phyloP scores from a whole-genome alignment of 345 rosid species.

The Gossypium thurberi region DNA sequence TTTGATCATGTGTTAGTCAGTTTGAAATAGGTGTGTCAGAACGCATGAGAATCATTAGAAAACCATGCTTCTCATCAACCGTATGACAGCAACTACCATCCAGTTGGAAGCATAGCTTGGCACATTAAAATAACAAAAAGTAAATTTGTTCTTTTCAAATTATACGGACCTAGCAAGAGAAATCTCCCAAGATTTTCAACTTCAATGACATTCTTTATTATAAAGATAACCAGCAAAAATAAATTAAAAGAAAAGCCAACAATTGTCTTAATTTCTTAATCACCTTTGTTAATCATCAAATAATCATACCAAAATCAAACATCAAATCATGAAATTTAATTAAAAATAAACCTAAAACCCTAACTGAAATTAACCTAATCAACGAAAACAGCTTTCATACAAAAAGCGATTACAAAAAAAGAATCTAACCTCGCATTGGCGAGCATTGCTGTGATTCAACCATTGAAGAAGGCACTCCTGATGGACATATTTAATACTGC shows the following conservation, averaged over 20 bases:
- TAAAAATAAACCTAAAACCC: neutral
- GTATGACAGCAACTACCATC: no score
- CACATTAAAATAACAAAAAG: neutral
- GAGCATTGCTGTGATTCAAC: slow-evolving; percentile 98
- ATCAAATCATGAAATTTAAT: neutral
- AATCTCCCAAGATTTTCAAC: neutral
- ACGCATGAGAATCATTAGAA: neutral
- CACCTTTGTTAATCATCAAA: neutral
- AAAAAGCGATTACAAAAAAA: neutral
- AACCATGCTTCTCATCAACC: neutral
- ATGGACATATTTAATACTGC: slow-evolving; percentile 95
- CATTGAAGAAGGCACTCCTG: slow-evolving; percentile 99
- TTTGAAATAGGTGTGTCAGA: neutral
- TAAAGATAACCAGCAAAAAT: neutral
- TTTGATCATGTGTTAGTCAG: neutral
- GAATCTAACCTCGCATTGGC: slow-evolving; percentile 89
- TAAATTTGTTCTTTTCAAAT: neutral
- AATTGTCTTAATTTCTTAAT: neutral
- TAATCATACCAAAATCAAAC: neutral
- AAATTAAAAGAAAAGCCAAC: neutral
- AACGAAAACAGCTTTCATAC: neutral
- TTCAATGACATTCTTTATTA: neutral
- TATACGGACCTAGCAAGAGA: neutral
- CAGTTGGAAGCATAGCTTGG: neutral
- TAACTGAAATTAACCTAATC: neutral